Base-by-base conservation (phyloP, 371 early-diverging fungal genomes). In the Zychaea mexicana region DNA sequence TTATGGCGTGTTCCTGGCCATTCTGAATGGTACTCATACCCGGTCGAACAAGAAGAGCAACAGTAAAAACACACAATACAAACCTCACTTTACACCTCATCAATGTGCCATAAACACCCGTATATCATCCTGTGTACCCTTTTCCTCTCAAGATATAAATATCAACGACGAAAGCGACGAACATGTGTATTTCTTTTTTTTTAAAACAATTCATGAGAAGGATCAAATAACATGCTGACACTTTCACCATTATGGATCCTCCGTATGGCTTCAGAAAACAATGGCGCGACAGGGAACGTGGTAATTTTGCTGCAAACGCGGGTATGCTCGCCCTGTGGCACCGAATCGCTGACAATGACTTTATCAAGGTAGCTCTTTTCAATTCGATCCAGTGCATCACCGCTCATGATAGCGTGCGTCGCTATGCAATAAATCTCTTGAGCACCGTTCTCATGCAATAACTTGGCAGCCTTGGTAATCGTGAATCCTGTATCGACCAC, bases 211-310 rank as follows among this genome's bases (percentile, higher is more conserved):
- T 77, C 78, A 61, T 75, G 70, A 10, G 64, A 36, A 12, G 75
- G 72, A 56, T 89, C 85, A 77, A 96, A 96, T 52, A 96, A 79
- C 77, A 89, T 91, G 62, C 90, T 88, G 33, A 98, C 90, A 60
- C 89, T 89, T 79, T 98, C 99, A 57, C 99, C 99, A 71, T 96
- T 91, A 78, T 97, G 96, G 22, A 92, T 96, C 62, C 99, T 79
- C 36, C 99, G 86, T 66, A 97, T 96, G 15, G 97, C 96, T 73
- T 97, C 99, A 30, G 94, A 91, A 70, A 98, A 91, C n/a, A 91
- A 88, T 1, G 92, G 81, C 15, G 95, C 87, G 24, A 97, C 88
- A 71, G 95, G 92, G 65, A 97, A 90, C 3, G 88, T 87, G 21
- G 81, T 73, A 31, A 98, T 76, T 74, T 96, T 96, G 45, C 82